Evolutionary conservation across 1,139 yeast genomes (phyloP).

Genomic region (Suhomyces yuchorum): DNA sequence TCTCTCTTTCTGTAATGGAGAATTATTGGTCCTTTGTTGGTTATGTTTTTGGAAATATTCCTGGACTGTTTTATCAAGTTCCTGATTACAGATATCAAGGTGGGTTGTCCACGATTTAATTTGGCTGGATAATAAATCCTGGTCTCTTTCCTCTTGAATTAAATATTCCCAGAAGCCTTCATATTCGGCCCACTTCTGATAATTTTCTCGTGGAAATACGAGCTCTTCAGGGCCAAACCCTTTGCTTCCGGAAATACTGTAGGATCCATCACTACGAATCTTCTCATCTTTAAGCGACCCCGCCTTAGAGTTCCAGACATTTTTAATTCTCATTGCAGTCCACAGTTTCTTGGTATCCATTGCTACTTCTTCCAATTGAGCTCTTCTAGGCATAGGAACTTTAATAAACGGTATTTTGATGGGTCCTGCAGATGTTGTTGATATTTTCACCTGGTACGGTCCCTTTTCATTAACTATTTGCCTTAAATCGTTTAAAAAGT

Average conservation of each 20-base stretch:
- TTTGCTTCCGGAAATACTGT: constrained; percentile 30
- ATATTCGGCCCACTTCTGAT: constrained; percentile 29
- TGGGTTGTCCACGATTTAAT: constrained; percentile 27
- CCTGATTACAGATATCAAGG: constrained; percentile 23
- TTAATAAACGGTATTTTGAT: constrained; percentile 32
- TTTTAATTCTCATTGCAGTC: constrained; percentile 23
- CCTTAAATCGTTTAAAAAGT: constrained; percentile 25
- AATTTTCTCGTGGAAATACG: constrained; percentile 32
- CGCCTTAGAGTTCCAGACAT: constrained; percentile 31
- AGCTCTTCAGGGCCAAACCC: constrained; percentile 32
- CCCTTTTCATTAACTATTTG: constrained; percentile 36
- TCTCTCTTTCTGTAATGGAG: constrained; percentile 22
- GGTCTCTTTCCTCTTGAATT: constrained; percentile 8
- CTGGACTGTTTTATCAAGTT: constrained; percentile 19
- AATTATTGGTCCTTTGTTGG: constrained; percentile 16
- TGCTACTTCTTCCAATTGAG: constrained; percentile 31
- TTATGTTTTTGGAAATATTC: constrained; percentile 22
- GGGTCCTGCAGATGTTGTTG: constrained; percentile 36
- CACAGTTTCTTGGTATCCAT: constrained; percentile 37
- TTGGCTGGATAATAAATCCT: background rate
- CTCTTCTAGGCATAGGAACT: constrained; percentile 28
- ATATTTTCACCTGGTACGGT: constrained; percentile 38
- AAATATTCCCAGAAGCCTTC: constrained; percentile 44
- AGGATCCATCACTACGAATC: constrained; percentile 29
- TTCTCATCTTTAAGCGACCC: constrained; percentile 17